Conservation (phyloP, 192 early-diverging fungal species). For the Hyaloraphidium curvatum region DNA sequence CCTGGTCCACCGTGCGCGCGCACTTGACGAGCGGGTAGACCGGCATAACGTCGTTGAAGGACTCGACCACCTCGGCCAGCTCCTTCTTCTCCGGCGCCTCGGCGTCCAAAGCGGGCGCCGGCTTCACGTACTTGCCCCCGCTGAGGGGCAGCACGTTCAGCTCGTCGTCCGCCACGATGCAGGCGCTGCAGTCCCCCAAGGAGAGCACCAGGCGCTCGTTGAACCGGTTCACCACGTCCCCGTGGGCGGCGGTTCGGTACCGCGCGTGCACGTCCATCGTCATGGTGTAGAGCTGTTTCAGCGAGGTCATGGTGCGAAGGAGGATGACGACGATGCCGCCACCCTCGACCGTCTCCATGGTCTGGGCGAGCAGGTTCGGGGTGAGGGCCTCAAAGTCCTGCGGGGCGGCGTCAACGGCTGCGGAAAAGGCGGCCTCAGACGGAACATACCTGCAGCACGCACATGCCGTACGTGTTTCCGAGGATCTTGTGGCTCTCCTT, state of each 20-base stretch:
- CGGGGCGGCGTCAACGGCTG: neutral
- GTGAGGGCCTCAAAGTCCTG: conserved; percentile 96
- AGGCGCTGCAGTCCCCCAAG: conserved; percentile 65
- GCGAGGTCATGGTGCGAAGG: conserved; percentile 82
- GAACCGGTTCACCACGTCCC: conserved; percentile 85
- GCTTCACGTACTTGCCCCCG: conserved; percentile 82
- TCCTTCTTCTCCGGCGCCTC: conserved; percentile 31
- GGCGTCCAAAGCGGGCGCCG: conserved; percentile 35
- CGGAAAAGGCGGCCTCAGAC: neutral
- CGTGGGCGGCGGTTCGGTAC: conserved; percentile 84
- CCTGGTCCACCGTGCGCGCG: conserved; percentile 84
- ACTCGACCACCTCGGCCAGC: conserved; percentile 62
- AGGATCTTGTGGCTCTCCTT: conserved; percentile 97
- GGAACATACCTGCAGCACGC: conserved; percentile 49
- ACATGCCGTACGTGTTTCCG: conserved; percentile 98
- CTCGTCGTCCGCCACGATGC: conserved; percentile 93
- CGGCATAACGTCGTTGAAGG: conserved; percentile 77
- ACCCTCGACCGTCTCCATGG: conserved; percentile 96
- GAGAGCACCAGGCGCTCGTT: conserved; percentile 97
- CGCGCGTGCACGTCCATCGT: conserved; percentile 96
- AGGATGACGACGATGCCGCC: conserved; percentile 87
- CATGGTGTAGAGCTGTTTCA: conserved; percentile 95
- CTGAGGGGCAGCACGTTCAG: conserved; percentile 91
- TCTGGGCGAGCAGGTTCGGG: conserved; percentile 87
- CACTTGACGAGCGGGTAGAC: conserved; percentile 63